These are phyloP conservation scores for Podila verticillata DNA, from an alignment of 192 early-diverging fungal genomes.

Conservation along the genomic window DNA sequence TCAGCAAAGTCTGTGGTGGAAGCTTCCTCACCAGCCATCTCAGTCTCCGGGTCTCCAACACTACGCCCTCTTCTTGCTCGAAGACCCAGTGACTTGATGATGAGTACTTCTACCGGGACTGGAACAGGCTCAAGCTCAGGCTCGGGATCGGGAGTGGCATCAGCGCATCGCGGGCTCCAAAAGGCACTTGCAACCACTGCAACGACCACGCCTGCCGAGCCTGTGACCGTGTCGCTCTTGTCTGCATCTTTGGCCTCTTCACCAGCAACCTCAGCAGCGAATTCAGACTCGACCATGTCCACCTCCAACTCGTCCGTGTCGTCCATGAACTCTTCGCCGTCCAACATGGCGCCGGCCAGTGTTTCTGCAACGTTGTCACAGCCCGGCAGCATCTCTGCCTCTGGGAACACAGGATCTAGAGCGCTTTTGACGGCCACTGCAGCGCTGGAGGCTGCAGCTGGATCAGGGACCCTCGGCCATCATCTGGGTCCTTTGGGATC, in stretches of 20 bases:
- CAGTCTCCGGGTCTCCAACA: constrained; percentile 1
- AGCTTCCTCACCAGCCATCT: constrained; percentile 6
- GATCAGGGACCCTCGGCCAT: not conserved
- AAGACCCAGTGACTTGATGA: not conserved
- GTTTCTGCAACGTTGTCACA: constrained; percentile 25
- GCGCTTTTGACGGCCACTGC: constrained; percentile 34
- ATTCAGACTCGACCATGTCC: constrained; percentile 16
- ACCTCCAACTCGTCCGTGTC: constrained; percentile 27
- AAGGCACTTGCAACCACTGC: constrained; percentile 48
- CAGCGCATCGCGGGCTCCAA: constrained; percentile 24
- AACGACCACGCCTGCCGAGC: constrained; percentile 10
- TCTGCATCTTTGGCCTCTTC: not conserved
- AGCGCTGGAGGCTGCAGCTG: constrained; percentile 37
- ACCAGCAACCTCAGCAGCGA: constrained; percentile 3
- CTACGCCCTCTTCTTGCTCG: not conserved
- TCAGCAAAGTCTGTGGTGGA: not conserved
- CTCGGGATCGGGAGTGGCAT: constrained; percentile 3
- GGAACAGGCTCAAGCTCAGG: not conserved
- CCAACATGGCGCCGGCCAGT: not conserved
- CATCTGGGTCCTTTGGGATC: not conserved
- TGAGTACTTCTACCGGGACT: not conserved
- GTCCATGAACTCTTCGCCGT: not conserved
- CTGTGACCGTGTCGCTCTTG: not conserved
- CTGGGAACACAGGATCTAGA: constrained; percentile 18
- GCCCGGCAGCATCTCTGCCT: constrained; percentile 10